Evolutionary conservation across 495 filamentous ascomycete species (phyloP), one percentile per base, ranked within the genome.

Genomic region (Chaetomium cochliodes): DNA sequence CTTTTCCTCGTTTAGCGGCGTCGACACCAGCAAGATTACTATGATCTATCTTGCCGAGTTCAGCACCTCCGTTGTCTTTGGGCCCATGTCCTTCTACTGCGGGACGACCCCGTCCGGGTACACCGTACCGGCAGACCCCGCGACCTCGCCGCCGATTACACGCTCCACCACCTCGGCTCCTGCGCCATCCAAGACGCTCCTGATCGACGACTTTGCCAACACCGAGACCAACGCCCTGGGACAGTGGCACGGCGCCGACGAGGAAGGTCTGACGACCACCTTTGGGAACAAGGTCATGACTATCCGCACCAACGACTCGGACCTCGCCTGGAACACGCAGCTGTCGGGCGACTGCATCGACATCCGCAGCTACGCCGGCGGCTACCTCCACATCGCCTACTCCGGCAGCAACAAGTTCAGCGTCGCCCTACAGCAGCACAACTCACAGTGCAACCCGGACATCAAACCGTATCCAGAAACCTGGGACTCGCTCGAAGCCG

Each of bases 341-440:
- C 73, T 92, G 49, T 75, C 82, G 0, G 74, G 70, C 37, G 75
- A 74, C 25, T 92, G 90, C 75, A 81, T 79, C 60, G 87, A 90
- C 70, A 74, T 92, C 60, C 73, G 77, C 12, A 63, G 79, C 4
- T 89, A 86, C 73, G 77, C 83, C 47, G 77, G 76, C 15, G 76
- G 79, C 20, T 90, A 88, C 73, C 77, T 92, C n/a, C 90, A 92
- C 75, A 82, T 92, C 58, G 82, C 83, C 16, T 91, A 89, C 74
- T 80, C 79, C 11, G 90, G 90, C 5, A 86, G 80, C 67, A 85
- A 82, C 67, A 80, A 84, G 30, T 92, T 92, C 73, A 87, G 82
- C 9, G 79, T 92, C 49, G 84, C 89, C 3, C 71, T 92, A 22
- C 88, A 91, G 67, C 88, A 92, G 72, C 85, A 91, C 73, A 92